These are phyloP conservation scores for Claviceps pusilla DNA, from an alignment of 2,329 filamentous ascomycete species.

Conservation along the genomic window DNA sequence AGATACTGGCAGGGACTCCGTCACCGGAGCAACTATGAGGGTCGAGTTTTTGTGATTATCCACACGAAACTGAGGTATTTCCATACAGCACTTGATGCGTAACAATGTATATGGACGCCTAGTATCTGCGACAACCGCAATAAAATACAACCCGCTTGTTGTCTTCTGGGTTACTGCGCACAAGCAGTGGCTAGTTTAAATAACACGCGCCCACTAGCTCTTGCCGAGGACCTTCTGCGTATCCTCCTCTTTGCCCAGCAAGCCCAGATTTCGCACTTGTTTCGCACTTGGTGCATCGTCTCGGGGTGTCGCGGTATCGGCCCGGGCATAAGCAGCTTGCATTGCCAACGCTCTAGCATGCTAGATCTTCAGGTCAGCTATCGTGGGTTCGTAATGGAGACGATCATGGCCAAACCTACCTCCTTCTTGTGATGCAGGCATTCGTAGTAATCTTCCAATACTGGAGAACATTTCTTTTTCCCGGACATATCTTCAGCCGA, in stretches of 20 bases:
- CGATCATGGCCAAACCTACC: conserved; percentile 37
- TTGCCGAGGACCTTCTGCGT: conserved; percentile 42
- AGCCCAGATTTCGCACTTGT: conserved; percentile 73
- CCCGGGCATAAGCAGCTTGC: conserved; percentile 73
- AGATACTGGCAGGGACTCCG: background rate
- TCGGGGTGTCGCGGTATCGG: conserved; percentile 57
- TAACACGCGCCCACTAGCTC: conserved; percentile 9
- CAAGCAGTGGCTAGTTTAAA: background rate
- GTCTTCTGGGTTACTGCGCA: background rate
- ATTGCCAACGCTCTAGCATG: conserved; percentile 62
- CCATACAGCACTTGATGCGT: background rate
- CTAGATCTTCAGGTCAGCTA: conserved; percentile 29
- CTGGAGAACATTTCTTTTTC: conserved; percentile 73
- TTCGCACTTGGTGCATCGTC: conserved; percentile 70
- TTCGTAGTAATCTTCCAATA: conserved; percentile 95
- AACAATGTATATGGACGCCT: background rate
- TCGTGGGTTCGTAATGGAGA: background rate
- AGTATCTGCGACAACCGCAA: background rate
- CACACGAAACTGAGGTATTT: background rate
- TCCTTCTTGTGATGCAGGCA: conserved; percentile 98
- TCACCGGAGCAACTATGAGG: background rate
- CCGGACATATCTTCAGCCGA: conserved; percentile 60
- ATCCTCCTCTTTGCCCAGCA: conserved; percentile 74
- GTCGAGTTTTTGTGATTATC: background rate
- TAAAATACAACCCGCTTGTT: background rate